A percentile compares a stretch with the other conserved stretches of the same genome.
These are phyloP conservation scores for Xylaria sp. DNA, from an alignment of 2,329 filamentous ascomycete species.

Conservation along the genomic window DNA sequence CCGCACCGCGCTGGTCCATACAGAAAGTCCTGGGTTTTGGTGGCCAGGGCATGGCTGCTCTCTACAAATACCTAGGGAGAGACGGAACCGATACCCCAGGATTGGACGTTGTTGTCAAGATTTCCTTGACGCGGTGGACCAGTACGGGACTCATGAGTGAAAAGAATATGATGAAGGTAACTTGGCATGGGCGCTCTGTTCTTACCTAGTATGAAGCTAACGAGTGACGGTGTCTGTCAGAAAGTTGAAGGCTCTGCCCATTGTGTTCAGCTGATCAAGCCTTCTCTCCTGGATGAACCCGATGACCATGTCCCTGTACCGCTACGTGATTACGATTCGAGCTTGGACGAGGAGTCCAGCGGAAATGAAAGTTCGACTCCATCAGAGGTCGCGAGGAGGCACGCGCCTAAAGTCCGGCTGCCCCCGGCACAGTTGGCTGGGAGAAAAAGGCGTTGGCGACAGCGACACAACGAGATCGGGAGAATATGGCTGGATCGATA, in stretches of 20 bases:
- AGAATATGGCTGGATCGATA: neutral
- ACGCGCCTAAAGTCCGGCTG: neutral
- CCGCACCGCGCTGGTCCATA: neutral
- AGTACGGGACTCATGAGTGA: neutral
- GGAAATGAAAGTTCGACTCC: conserved; percentile 17
- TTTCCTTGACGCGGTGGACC: conserved; percentile 2
- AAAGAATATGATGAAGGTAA: conserved; percentile 15
- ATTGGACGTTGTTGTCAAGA: conserved; percentile 19
- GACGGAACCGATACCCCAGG: neutral
- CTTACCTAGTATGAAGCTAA: neutral
- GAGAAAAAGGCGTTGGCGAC: neutral
- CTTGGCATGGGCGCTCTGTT: neutral
- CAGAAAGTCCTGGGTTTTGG: conserved; percentile 8
- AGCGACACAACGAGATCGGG: neutral
- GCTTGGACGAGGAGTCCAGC: conserved; percentile 16
- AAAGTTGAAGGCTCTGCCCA: conserved; percentile 24
- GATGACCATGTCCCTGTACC: neutral
- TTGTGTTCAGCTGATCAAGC: conserved; percentile 19
- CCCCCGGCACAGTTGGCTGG: neutral
- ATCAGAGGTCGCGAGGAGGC: neutral
- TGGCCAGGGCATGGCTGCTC: conserved; percentile 11
- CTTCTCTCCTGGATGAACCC: conserved; percentile 1
- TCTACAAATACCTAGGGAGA: conserved; percentile 5
- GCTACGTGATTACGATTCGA: conserved; percentile 14
- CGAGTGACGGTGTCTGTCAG: conserved; percentile 7